Conservation (phyloP, 1,284 basidiomycete species). For the Exobasidium cylindrosporum region DNA sequence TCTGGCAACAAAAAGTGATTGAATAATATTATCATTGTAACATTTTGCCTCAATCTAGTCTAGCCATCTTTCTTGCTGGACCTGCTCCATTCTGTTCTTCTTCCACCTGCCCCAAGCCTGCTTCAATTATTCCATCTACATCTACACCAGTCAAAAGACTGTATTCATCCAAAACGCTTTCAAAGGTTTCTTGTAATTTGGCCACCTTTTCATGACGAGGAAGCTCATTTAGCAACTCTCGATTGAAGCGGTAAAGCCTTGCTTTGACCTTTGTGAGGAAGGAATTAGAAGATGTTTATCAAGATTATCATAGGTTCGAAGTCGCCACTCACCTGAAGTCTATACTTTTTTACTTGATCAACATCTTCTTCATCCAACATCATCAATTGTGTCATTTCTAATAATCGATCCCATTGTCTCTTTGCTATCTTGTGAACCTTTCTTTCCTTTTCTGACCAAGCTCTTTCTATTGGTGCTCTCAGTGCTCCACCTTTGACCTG, state of each 20-base stretch:
- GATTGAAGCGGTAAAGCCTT: conserved; percentile 85
- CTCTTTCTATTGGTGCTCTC: conserved; percentile 71
- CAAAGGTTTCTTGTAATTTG: conserved; percentile 90
- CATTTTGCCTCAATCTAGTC: not conserved
- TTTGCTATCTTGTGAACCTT: conserved; percentile 83
- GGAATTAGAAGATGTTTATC: conserved; percentile 12
- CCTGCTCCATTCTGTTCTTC: not conserved
- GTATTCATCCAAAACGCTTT: conserved; percentile 81
- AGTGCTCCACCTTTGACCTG: conserved; percentile 62
- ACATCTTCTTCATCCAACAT: conserved; percentile 68
- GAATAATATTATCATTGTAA: not conserved
- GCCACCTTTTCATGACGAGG: conserved; percentile 79
- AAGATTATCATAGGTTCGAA: conserved; percentile 17
- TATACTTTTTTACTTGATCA: conserved; percentile 65
- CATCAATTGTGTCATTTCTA: conserved; percentile 84
- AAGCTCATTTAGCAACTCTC: conserved; percentile 82
- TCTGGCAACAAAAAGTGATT: conserved; percentile 3
- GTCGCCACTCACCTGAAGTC: conserved; percentile 58
- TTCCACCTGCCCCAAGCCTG: not conserved
- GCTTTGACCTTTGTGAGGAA: conserved; percentile 63
- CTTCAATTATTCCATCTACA: conserved; percentile 35
- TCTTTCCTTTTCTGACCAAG: conserved; percentile 78
- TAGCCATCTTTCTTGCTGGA: not conserved
- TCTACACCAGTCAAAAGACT: conserved; percentile 66
- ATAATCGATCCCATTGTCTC: conserved; percentile 85